These are phyloP conservation scores for Monosporozyma yasuniensis DNA, from an alignment of 805 yeast species.

Conservation along the genomic window DNA sequence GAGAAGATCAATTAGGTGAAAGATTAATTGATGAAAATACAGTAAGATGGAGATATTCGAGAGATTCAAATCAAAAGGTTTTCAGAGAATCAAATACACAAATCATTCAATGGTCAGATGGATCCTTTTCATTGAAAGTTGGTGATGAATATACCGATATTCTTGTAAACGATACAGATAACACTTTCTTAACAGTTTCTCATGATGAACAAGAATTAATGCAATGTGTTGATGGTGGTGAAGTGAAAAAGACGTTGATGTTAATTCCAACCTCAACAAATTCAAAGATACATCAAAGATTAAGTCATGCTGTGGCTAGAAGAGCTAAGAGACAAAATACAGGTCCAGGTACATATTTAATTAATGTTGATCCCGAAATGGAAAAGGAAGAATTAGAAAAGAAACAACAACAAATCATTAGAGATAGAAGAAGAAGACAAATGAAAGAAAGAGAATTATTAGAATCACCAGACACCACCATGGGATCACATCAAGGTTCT, in stretches of 20 bases:
- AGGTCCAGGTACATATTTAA: constrained; percentile 34
- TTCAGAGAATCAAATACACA: constrained; percentile 83
- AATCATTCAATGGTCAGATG: constrained; percentile 91
- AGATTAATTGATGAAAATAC: constrained; percentile 72
- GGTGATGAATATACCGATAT: constrained; percentile 86
- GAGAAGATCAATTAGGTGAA: constrained; percentile 49
- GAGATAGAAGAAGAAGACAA: constrained; percentile 56
- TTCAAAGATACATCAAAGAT: constrained; percentile 69
- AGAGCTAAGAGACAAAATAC: constrained; percentile 29
- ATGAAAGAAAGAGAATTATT: constrained; percentile 42
- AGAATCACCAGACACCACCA: constrained; percentile 38
- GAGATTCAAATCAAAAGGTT: constrained; percentile 58
- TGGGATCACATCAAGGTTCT: constrained; percentile 9
- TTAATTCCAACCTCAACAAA: constrained; percentile 87
- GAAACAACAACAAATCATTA: constrained; percentile 53
- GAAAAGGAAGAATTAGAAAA: constrained; percentile 61
- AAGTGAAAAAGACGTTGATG: constrained; percentile 55
- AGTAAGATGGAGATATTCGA: constrained; percentile 87
- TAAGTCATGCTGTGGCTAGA: constrained; percentile 57
- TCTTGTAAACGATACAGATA: constrained; percentile 51
- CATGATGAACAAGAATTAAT: constrained; percentile 65
- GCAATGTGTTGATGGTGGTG: constrained; percentile 49
- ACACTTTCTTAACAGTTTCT: constrained; percentile 62
- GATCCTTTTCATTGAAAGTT: constrained; percentile 71
- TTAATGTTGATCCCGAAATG: constrained; percentile 56